Evolutionary conservation across 2,329 filamentous ascomycete genomes (phyloP).

Genomic region (Phyllosticta paracitricarpa): DNA sequence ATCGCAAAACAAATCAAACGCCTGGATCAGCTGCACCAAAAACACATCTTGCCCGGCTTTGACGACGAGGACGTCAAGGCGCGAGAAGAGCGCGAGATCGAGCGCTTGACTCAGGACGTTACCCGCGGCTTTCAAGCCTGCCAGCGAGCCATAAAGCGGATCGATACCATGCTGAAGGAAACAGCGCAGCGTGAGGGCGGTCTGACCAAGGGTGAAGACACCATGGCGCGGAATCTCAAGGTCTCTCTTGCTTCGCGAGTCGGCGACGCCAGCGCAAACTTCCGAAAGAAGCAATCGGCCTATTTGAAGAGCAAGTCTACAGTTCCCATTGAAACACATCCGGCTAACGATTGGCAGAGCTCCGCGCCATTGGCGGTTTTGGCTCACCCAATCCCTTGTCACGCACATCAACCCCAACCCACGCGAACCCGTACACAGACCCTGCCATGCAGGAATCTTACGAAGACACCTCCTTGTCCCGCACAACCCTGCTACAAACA

Average conservation of each 20-base stretch:
- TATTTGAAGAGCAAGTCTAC: conserved; percentile 73
- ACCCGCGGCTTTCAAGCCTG: conserved; percentile 84
- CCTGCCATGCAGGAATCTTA: conserved; percentile 82
- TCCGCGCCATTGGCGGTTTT: conserved; percentile 38
- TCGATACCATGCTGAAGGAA: conserved; percentile 80
- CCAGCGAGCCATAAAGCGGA: conserved; percentile 75
- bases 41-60: conserved; percentile 92
- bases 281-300: conserved; percentile 93
- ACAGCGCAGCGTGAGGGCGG: conserved; percentile 56
- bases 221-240: conserved; percentile 93
- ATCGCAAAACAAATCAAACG: conserved; percentile 75
- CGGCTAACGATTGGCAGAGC: conserved; percentile 23
- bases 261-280: conserved; percentile 82
- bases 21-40: conserved; percentile 89
- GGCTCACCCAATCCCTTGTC: conserved; percentile 39
- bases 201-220: conserved; percentile 76
- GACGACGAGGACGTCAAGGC: conserved; percentile 87
- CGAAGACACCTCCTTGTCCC: conserved; percentile 83
- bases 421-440: conserved; percentile 62
- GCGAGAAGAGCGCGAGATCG: conserved; percentile 81
- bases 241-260: conserved; percentile 80
- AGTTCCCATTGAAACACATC: not conserved
- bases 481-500: conserved; percentile 76
- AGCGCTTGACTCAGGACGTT: conserved; percentile 79
- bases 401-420: conserved; percentile 34